Conservation (phyloP, 1,139 yeast genomes). For the Meyerozyma smithsonii region DNA sequence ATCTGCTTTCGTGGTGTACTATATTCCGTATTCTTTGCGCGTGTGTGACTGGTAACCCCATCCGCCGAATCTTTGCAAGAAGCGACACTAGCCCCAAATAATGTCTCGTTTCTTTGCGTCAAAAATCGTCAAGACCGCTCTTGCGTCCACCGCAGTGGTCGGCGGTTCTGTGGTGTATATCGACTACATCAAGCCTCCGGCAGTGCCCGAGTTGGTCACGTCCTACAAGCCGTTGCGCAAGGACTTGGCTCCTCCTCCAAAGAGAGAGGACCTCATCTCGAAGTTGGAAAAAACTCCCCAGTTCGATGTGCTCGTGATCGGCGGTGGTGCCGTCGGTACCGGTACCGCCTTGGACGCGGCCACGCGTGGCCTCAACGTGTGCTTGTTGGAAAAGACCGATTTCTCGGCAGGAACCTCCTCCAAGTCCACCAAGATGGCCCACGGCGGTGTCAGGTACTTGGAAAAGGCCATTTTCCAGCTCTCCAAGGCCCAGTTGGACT, state of each 20-base stretch:
- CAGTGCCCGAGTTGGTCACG: conserved; percentile 22
- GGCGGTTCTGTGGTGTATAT: conserved; percentile 40
- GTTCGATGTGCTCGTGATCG: conserved; percentile 79
- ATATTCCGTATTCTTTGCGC: too few species aligned
- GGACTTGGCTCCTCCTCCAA: conserved; percentile 31
- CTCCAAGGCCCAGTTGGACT: conserved; percentile 85
- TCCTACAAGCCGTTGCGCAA: conserved; percentile 37
- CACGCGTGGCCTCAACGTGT: conserved; percentile 85
- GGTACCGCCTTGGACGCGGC: conserved; percentile 93
- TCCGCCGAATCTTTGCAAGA: background rate
- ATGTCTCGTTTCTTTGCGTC: conserved; percentile 17
- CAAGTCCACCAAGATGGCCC: conserved; percentile 95
- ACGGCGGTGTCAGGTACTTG: conserved; percentile 93
- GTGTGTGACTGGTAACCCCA: too few species aligned
- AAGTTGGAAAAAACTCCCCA: conserved; percentile 36
- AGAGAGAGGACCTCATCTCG: conserved; percentile 30
- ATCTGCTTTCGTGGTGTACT: too few species aligned
- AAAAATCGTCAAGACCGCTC: conserved; percentile 30
- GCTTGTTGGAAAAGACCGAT: conserved; percentile 80
- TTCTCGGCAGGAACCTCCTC: conserved; percentile 92
- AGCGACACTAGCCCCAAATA: background rate
- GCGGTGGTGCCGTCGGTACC: conserved; percentile 96
- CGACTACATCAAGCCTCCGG: conserved; percentile 39
- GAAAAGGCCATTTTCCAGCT: conserved; percentile 92
- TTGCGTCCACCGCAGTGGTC: conserved; percentile 25